These are phyloP conservation scores for Talinum fruticosum DNA, from an alignment of 148 eudicot genomes.

Conservation along the genomic window DNA sequence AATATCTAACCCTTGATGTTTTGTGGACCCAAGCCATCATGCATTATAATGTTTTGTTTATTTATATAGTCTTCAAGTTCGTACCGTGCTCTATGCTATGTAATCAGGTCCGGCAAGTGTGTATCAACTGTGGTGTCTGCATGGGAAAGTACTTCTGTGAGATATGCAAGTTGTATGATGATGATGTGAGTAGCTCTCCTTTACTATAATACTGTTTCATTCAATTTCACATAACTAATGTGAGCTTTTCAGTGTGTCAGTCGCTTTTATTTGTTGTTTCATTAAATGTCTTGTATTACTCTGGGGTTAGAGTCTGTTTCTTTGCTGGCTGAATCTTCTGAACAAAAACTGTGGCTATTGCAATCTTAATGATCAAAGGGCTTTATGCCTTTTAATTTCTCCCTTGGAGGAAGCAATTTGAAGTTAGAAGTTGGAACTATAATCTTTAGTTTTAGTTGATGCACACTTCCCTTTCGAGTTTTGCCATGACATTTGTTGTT, in stretches of 20 bases:
- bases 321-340: neutral
- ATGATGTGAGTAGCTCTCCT: slow-evolving; percentile 58
- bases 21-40: neutral
- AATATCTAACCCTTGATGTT: neutral
- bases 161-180: slow-evolving; percentile 78
- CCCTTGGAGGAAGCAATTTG: too few relatives aligned
- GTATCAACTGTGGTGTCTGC: slow-evolving; percentile 82
- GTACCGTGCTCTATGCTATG: neutral
- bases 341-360: neutral
- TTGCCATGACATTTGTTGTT: slow-evolving; percentile 6
- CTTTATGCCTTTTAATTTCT: too few relatives aligned
- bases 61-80: slow-evolving; percentile 1
- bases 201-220: neutral
- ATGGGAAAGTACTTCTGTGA: slow-evolving; percentile 85
- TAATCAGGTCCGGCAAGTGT: slow-evolving; percentile 66
- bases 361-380: neutral
- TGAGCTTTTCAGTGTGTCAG: neutral
- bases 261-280: neutral
- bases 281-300: neutral
- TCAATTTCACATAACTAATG: neutral
- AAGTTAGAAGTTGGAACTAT: too few relatives aligned
- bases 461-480: slow-evolving; percentile 4
- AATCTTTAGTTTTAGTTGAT: too few relatives aligned
- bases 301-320: neutral
- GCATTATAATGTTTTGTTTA: neutral